A percentile compares a stretch with the other conserved stretches of the same genome.
Evolutionary conservation across 148 eudicot genomes (phyloP).

Genomic region (Camellia lanceoleosa): DNA sequence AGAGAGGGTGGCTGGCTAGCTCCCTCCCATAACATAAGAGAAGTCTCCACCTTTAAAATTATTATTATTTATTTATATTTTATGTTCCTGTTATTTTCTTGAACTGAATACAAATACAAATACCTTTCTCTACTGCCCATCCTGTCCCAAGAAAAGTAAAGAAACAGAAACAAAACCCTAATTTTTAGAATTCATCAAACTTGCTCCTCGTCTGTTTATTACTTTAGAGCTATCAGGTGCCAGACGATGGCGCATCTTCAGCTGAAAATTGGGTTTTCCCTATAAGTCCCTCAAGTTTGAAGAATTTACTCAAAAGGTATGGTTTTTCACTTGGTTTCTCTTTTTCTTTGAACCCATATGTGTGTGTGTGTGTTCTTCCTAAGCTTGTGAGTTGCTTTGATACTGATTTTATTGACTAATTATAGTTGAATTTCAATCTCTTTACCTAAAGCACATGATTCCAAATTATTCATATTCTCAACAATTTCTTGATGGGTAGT

Average conservation of each 20-base stretch:
- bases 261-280: background rate
- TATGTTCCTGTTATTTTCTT: conserved; percentile 2
- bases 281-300: background rate
- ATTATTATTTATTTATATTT: background rate
- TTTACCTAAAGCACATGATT: background rate
- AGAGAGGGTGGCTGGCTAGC: background rate
- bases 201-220: background rate
- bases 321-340: background rate
- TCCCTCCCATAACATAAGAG: background rate
- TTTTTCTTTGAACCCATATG: background rate
- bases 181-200: background rate
- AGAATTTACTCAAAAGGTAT: background rate
- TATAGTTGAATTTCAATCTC: background rate
- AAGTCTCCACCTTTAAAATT: background rate
- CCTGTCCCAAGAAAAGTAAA: background rate
- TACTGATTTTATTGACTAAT: background rate
- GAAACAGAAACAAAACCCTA: conserved; percentile 5
- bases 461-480: background rate
- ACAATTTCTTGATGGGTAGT: background rate
- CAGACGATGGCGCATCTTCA: background rate
- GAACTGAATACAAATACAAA: background rate
- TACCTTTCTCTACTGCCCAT: background rate
- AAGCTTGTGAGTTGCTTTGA: background rate
- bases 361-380: too few relatives aligned
- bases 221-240: background rate